Evolutionary conservation across 345 rosid genomes (phyloP).

Genomic region (Bruguiera gymnorhiza): DNA sequence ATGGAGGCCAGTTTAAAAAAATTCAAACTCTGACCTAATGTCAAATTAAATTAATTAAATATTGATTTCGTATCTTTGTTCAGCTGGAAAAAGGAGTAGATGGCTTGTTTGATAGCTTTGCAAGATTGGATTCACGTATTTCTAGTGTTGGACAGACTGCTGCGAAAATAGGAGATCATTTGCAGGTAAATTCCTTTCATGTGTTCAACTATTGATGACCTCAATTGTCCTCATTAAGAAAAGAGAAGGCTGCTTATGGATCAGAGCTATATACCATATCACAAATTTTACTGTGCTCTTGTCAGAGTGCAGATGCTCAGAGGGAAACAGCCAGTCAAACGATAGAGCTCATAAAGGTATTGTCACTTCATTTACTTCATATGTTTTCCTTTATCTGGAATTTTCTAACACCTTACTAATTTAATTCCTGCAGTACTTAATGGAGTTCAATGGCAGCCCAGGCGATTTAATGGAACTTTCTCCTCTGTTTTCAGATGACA

Average conservation of each 20-base stretch:
- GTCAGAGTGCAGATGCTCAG: slow-evolving; percentile 98
- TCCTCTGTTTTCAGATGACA: slow-evolving; percentile 94
- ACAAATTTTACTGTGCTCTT: slow-evolving; percentile 17
- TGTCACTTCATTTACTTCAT: slow-evolving; percentile 18
- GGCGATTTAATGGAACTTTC: slow-evolving; percentile 99
- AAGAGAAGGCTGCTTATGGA: background rate
- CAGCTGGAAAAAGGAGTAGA: slow-evolving; percentile 95
- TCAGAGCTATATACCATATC: slow-evolving; percentile 1
- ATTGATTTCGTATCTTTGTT: slow-evolving; percentile 7
- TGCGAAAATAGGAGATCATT: slow-evolving; percentile 98
- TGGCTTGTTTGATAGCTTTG: slow-evolving; percentile 87
- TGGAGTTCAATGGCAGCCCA: slow-evolving; percentile 98
- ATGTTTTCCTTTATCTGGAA: slow-evolving; percentile 8
- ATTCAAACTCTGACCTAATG: background rate
- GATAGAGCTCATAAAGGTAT: slow-evolving; percentile 94
- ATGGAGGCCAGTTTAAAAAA: background rate
- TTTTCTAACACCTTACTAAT: slow-evolving; percentile 17
- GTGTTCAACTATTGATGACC: background rate
- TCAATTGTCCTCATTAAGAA: background rate
- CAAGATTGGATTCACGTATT: slow-evolving; percentile 86
- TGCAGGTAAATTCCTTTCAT: slow-evolving; percentile 55
- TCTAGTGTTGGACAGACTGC: slow-evolving; percentile 99
- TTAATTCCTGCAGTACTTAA: slow-evolving; percentile 69
- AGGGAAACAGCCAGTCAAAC: slow-evolving; percentile 98
- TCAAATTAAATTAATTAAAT: background rate